Conservation (phyloP, 352 stramenopile species). For the Globisporangium sylvaticum region DNA sequence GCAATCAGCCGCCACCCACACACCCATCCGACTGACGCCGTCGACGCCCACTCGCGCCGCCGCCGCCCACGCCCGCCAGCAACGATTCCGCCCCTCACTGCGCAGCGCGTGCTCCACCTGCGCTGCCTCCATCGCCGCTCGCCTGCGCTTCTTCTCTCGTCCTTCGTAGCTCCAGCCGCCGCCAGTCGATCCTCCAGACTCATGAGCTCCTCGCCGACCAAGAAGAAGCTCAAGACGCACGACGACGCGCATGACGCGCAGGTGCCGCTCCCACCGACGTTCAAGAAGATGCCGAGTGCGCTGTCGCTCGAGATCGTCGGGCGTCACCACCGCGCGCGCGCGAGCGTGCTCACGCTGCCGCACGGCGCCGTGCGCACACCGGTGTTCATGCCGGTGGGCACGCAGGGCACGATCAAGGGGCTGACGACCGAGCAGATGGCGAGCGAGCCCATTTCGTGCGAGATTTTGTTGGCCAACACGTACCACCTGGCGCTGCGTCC, state of each 20-base stretch:
- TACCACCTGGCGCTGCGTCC: constrained; percentile 96
- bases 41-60: background rate
- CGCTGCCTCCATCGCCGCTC: background rate
- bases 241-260: background rate
- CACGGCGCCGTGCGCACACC: constrained; percentile 89
- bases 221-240: constrained; percentile 19
- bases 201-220: constrained; percentile 14
- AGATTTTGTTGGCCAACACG: constrained; percentile 97
- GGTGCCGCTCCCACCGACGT: background rate
- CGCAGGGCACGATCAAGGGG: constrained; percentile 95
- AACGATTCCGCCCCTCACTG: constrained; percentile 8
- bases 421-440: constrained; percentile 84
- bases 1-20: background rate
- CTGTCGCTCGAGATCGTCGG: constrained; percentile 45
- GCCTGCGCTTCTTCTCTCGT: background rate
- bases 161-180: constrained; percentile 1
- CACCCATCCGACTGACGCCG: background rate
- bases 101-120: background rate
- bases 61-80: background rate
- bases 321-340: constrained; percentile 54
- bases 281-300: constrained; percentile 45
- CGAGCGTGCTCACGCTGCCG: constrained; percentile 69
- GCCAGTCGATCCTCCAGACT: constrained; percentile 3
- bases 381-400: constrained; percentile 97
- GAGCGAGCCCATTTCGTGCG: constrained; percentile 53